These are phyloP conservation scores for Moringa oleifera DNA, from an alignment of 345 rosid genomes.

Conservation along the genomic window DNA sequence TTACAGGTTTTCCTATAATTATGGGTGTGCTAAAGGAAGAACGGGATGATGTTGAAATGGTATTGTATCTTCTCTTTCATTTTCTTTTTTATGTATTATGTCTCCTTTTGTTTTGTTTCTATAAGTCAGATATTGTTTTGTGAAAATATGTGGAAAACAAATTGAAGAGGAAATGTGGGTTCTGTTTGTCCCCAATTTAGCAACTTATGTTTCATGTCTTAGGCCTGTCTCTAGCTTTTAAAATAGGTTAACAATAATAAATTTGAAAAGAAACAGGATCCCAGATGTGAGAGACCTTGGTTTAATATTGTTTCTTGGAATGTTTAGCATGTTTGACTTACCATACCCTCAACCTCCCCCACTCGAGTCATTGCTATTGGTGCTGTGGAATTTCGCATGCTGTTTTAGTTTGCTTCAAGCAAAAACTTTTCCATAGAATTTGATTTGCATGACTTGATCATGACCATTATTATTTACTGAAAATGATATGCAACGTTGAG, in stretches of 20 bases:
- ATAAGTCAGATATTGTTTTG: background rate
- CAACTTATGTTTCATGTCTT: no score
- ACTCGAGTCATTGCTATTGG: no score
- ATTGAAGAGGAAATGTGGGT: background rate
- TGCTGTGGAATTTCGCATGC: no score
- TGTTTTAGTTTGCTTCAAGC: background rate
- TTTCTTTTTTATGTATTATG: background rate
- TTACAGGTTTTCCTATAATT: slow-evolving; percentile 91
- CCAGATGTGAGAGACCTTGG: no score
- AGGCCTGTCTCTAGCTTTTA: background rate
- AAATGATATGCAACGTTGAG: background rate
- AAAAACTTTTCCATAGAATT: background rate
- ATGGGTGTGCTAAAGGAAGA: slow-evolving; percentile 81
- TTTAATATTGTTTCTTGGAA: no score
- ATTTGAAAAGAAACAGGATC: no score
- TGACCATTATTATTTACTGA: background rate
- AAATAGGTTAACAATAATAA: background rate
- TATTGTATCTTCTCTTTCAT: slow-evolving; percentile 18
- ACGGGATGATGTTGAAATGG: slow-evolving; percentile 92
- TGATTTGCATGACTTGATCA: background rate
- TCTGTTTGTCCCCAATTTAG: background rate
- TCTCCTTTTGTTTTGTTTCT: background rate
- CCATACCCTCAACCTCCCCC: no score
- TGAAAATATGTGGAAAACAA: background rate
- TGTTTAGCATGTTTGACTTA: no score